Evolutionary conservation across 495 filamentous ascomycete genomes (phyloP), one percentile per base, ranked within the genome.

Genomic region (Xylaria scruposa): DNA sequence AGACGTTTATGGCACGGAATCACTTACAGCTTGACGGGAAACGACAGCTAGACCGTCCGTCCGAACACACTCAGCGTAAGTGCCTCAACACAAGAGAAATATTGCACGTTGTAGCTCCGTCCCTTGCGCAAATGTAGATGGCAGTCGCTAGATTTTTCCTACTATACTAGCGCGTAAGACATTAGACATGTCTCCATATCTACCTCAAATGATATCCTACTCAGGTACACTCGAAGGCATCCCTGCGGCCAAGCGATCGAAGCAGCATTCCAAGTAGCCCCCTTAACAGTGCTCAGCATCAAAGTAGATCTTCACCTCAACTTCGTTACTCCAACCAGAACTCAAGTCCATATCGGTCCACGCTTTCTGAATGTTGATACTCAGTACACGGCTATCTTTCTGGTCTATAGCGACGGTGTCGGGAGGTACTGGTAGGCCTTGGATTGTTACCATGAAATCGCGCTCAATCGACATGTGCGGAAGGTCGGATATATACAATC

Each of bases 241-340:
- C 12, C 31, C 9, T 53, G 19, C 36, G 24, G 29, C 21, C 13
- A 44, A 26, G 13, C 4, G 36, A 24, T 15, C n/a, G 6, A n/a
- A n/a, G n/a, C n/a, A n/a, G n/a, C n/a, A n/a, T n/a, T n/a, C n/a
- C n/a, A n/a, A n/a, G n/a, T n/a, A n/a, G n/a, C 15, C 13, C 13
- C 33, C 7, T 74, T 44, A 79, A 19, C 67, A 72, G 62, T 79
- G 46, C 29, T 79, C 77, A 13, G 74, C 72, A 47, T 79, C 77
- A 59, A 88, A 84, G 70, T 84, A 91, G 12, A 97, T 80, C 79
- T 92, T 90, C 24, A 97, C 85, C 49, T 87, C 84, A 40, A 94
- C 88, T 78, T 98, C 94, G 74, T 97, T 97, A 60, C 90, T 91
- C 92, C 93, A 97, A 21, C 93, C 90, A 49, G 88, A 84, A 71